Conservation (phyloP, 176 grass and related monocot genomes). For the Musa troglodytarum region DNA sequence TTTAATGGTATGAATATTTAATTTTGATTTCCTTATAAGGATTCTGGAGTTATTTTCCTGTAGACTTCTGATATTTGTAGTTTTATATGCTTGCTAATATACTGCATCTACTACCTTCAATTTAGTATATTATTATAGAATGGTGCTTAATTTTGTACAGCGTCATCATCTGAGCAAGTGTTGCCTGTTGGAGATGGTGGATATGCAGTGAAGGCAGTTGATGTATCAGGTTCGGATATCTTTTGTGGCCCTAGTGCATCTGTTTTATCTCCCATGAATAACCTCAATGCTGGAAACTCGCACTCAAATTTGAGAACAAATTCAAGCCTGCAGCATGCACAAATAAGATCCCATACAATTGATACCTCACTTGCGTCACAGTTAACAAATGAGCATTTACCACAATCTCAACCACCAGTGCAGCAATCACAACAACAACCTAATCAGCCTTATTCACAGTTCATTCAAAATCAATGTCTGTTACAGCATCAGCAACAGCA, state of each 20-base stretch:
- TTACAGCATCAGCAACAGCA: not conserved
- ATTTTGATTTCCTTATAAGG: not conserved
- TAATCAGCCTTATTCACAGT: conserved; percentile 45
- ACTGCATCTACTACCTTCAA: not conserved
- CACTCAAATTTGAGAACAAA: conserved; percentile 62
- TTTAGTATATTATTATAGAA: not conserved
- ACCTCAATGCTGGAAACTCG: conserved; percentile 44
- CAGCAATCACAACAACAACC: conserved; percentile 62
- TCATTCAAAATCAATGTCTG: conserved; percentile 31
- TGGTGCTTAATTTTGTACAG: conserved; percentile 10
- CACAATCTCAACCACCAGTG: conserved; percentile 45
- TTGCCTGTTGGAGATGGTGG: conserved; percentile 14
- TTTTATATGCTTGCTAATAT: not conserved
- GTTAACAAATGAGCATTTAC: conserved; percentile 46
- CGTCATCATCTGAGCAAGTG: conserved; percentile 27
- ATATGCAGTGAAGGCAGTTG: conserved; percentile 34
- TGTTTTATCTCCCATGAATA: conserved; percentile 51
- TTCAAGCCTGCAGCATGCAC: conserved; percentile 50
- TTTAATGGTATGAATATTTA: not conserved
- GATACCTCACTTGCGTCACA: conserved; percentile 64
- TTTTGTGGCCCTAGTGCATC: conserved; percentile 53
- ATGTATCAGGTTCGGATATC: conserved; percentile 51
- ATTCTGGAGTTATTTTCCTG: not conserved
- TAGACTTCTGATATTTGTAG: not conserved
- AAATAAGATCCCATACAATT: conserved; percentile 65